Base-by-base conservation (phyloP, 306 rosid genomes). In the Castanospermum australe region DNA sequence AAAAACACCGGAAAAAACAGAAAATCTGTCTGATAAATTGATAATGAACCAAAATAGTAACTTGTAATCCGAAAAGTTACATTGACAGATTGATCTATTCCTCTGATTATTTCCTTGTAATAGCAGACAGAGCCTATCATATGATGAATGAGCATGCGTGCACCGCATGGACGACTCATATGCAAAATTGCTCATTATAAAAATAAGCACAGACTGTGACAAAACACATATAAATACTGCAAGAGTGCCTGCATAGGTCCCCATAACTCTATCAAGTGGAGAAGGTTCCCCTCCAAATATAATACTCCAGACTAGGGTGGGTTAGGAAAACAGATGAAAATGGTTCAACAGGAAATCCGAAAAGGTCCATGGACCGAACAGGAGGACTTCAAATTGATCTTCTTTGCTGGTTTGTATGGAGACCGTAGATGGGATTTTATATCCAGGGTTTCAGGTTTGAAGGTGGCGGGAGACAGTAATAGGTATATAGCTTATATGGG, bases 361-460 rank as follows among this genome's bases (percentile, higher is more conserved):
- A 96, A 87, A 62, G 99, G 99, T 39, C 96, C 99, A 12, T 96
- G 99, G 99, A 93, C 99, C 51, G 96, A 91, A 78, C 88, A 89
- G 36, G 99, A 96, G 57, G 99, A 96, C 85, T 71, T 85, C 59
- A 91, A 93, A 73, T 63, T 93, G 76, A 86, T 86, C 17, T 84
- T 88, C 83, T 96, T 84, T 82, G 98, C 93, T 14, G 88, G 90
- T 21, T 35, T 96, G 56, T 93, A 91, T 56, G 99, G 99, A 38
- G 99, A 93, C 57, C 94, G 99, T 59, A 91, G 96, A 79, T 96
- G 99, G 99, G 99, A 96, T 73, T 93, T 88, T 83, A 89, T 96
- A 75, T 97, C 99, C 0, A 90, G 87, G 82, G 96, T 93, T 57
- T 93, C 99, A 96, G 99, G 99, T 96, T 96, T 96, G 99, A 91